A percentile compares a stretch with the other conserved stretches of the same genome.
Conservation (phyloP, 169 alveolate genomes). For the Plasmodium gaboni region DNA sequence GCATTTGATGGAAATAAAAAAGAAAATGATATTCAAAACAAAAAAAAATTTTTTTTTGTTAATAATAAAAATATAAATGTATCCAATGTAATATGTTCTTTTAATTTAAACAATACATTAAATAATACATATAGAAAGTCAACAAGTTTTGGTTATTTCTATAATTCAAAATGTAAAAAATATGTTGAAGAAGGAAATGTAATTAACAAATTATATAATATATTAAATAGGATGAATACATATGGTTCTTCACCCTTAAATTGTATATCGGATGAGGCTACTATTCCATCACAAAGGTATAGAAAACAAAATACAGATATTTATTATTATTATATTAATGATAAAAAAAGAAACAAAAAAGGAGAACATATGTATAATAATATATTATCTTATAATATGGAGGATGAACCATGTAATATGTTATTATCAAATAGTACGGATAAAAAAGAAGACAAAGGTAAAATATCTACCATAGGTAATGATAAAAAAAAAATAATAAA, state of each 20-base stretch:
- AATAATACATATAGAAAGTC: slow-evolving; percentile 18
- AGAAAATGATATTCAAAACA: background rate
- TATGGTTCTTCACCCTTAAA: too few relatives aligned
- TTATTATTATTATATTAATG: background rate
- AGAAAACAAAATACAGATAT: background rate
- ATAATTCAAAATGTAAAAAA: slow-evolving; percentile 8
- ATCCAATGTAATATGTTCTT: slow-evolving; percentile 30
- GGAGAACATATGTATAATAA: too few relatives aligned
- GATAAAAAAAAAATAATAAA: too few relatives aligned
- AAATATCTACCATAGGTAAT: too few relatives aligned
- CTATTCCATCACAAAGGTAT: too few relatives aligned
- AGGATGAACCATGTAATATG: too few relatives aligned
- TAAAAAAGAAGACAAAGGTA: too few relatives aligned
- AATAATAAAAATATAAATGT: slow-evolving; percentile 64
- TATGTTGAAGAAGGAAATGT: too few relatives aligned
- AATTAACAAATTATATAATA: too few relatives aligned
- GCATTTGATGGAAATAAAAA: slow-evolving; percentile 72
- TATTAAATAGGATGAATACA: too few relatives aligned
- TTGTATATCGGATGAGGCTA: background rate
- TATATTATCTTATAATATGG: too few relatives aligned
- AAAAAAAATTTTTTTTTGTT: background rate
- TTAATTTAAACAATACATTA: slow-evolving; percentile 10
- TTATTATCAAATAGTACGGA: too few relatives aligned
- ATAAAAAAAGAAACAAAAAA: background rate
- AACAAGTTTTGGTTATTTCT: slow-evolving; percentile 15